Evolutionary conservation across 1,139 yeast genomes (phyloP).

Genomic region (Torulaspora globosa): DNA sequence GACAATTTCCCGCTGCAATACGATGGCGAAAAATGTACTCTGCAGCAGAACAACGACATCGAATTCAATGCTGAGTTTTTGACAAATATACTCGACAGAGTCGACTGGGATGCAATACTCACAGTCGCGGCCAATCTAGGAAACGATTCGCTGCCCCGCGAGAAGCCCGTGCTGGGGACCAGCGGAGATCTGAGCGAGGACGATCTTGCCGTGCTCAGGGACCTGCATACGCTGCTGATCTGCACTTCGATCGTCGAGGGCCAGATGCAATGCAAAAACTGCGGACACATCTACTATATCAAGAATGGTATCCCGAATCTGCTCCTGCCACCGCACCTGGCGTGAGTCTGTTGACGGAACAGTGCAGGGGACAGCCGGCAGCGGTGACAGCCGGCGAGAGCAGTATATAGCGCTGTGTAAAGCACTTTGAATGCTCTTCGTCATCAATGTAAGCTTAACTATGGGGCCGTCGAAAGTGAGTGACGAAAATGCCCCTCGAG

Average conservation of each 20-base stretch:
- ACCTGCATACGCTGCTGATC: slow-evolving; percentile 70
- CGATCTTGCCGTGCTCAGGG: slow-evolving; percentile 58
- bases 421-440: not conserved
- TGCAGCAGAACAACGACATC: slow-evolving; percentile 65
- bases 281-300: slow-evolving; percentile 83
- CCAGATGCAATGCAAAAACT: slow-evolving; percentile 78
- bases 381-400: not conserved
- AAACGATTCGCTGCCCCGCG: slow-evolving; percentile 51
- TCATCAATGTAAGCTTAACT: not conserved
- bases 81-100: slow-evolving; percentile 68
- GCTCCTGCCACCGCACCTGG: slow-evolving; percentile 88
- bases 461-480: slow-evolving; percentile 3
- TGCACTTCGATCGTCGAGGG: slow-evolving; percentile 89
- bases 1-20: slow-evolving; percentile 78
- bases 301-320: slow-evolving; percentile 94
- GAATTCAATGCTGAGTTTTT: slow-evolving; percentile 84
- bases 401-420: not conserved
- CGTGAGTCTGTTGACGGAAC: slow-evolving; percentile 34
- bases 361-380: not conserved
- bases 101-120: slow-evolving; percentile 84
- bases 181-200: slow-evolving; percentile 44
- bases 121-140: slow-evolving; percentile 75
- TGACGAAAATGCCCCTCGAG: slow-evolving; percentile 3
- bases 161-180: slow-evolving; percentile 46
- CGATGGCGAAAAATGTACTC: slow-evolving; percentile 53